Percentiles rank a stretch among this genome's conserved stretches.
phyloP scores from a whole-genome alignment of 1,284 basidiomycete genomes.

The Sporisorium sorghi region DNA sequence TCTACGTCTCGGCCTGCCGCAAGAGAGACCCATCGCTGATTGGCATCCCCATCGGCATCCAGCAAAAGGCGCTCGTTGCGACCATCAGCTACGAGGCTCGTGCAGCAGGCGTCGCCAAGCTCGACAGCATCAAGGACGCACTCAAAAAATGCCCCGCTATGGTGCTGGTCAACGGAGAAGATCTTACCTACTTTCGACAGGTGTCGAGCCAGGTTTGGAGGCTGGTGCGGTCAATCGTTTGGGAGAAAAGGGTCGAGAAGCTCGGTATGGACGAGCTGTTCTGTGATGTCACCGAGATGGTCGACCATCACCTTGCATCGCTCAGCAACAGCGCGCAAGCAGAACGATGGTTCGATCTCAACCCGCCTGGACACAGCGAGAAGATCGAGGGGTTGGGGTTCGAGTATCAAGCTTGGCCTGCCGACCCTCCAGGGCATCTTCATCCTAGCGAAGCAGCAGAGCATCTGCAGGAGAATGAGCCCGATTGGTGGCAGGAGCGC shows the following conservation, averaged over 20 bases:
- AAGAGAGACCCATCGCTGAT: constrained; percentile 66
- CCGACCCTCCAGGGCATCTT: constrained; percentile 23
- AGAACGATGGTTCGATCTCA: constrained; percentile 37
- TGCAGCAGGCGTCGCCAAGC: constrained; percentile 66
- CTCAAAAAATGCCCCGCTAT: constrained; percentile 65
- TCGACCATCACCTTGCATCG: constrained; percentile 59
- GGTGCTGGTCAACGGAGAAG: constrained; percentile 70
- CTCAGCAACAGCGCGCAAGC: neutral
- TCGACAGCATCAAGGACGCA: constrained; percentile 67
- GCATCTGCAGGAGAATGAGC: constrained; percentile 9
- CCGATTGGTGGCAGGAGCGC: constrained; percentile 43
- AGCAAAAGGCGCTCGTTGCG: constrained; percentile 70
- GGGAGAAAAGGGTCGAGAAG: constrained; percentile 66
- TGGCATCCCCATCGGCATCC: constrained; percentile 69
- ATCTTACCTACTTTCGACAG: constrained; percentile 68
- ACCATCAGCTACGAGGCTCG: constrained; percentile 70
- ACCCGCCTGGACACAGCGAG: neutral
- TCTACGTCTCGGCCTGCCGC: constrained; percentile 69
- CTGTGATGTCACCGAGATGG: constrained; percentile 68
- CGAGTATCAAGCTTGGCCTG: constrained; percentile 51
- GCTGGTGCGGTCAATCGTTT: constrained; percentile 63
- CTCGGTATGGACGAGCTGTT: constrained; percentile 71
- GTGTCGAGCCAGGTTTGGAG: constrained; percentile 62
- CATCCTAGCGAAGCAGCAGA: constrained; percentile 25
- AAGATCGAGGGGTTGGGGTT: constrained; percentile 32